Evolutionary conservation across 2,329 filamentous ascomycete species (phyloP).

Genomic region (Dactylellina parvicollis): DNA sequence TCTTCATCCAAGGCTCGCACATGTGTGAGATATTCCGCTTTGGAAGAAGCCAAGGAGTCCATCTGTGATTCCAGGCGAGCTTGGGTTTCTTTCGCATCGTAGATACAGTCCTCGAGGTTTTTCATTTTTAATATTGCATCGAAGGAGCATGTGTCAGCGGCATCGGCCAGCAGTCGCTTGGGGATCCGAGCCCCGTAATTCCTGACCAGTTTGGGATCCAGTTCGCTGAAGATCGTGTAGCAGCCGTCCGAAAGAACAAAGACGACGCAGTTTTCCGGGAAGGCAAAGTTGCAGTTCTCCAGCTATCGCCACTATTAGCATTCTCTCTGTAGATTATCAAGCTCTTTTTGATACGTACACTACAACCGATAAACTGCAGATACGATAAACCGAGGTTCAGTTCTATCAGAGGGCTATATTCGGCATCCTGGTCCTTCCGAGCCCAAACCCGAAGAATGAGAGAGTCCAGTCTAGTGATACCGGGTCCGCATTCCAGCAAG

Average conservation of each 20-base stretch:
- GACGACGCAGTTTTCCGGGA: conserved; percentile 72
- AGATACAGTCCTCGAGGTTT: conserved; percentile 74
- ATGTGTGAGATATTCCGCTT: conserved; percentile 27
- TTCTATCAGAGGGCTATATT: conserved; percentile 69
- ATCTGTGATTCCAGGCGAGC: conserved; percentile 71
- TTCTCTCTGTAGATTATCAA: neutral
- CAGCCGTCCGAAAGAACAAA: conserved; percentile 74
- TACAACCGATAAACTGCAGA: conserved; percentile 71
- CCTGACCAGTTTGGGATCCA: conserved; percentile 58
- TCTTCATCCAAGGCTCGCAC: conserved; percentile 37
- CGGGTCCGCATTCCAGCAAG: conserved; percentile 67
- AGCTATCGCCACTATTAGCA: conserved; percentile 60
- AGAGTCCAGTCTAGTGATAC: conserved; percentile 67
- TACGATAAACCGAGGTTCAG: conserved; percentile 67
- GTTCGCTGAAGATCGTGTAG: conserved; percentile 71
- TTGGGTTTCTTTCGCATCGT: conserved; percentile 71
- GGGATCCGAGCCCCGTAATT: conserved; percentile 61
- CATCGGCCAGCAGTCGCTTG: conserved; percentile 59
- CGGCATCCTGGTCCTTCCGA: conserved; percentile 64
- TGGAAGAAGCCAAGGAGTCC: conserved; percentile 62
- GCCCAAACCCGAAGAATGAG: conserved; percentile 70
- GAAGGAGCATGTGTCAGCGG: conserved; percentile 68
- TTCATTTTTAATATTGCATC: conserved; percentile 73
- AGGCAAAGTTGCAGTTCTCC: conserved; percentile 69
- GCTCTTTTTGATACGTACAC: conserved; percentile 59